A percentile compares a stretch with the other conserved stretches of the same genome.
phyloP scores from a whole-genome alignment of 257 asterid species.

The Vinca minor region DNA sequence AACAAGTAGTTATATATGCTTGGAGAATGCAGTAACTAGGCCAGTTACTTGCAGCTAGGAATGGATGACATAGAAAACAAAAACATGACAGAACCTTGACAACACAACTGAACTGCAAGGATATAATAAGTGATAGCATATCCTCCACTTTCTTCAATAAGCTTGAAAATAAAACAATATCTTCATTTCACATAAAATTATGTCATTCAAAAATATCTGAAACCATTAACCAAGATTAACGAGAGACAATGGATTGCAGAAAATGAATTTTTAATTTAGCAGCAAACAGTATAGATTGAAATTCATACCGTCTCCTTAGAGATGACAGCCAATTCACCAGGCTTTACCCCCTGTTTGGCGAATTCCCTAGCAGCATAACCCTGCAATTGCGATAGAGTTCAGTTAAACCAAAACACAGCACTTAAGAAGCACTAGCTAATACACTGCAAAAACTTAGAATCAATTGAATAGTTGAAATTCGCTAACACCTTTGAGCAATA shows the following conservation, averaged over 20 bases:
- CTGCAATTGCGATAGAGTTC: conserved; percentile 26
- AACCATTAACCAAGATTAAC: not conserved
- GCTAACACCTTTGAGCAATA: not conserved
- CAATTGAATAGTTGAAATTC: not conserved
- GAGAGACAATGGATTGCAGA: not conserved
- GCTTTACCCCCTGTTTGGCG: conserved; percentile 77
- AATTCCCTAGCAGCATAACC: conserved; percentile 97
- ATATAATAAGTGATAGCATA: not conserved
- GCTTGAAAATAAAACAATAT: not conserved
- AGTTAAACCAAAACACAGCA: not conserved
- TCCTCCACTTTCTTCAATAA: not conserved
- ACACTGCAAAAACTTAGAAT: not conserved
- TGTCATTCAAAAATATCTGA: not conserved
- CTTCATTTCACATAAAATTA: not conserved
- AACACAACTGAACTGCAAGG: not conserved
- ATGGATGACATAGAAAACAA: not conserved
- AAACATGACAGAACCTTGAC: not conserved
- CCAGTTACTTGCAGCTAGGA: not conserved
- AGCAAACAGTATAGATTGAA: not conserved
- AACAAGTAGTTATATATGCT: not conserved
- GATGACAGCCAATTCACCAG: conserved; percentile 80
- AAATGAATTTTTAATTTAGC: not conserved
- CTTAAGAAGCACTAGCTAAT: not conserved
- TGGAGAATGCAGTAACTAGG: not conserved
- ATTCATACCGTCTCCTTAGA: conserved; percentile 87